Evolutionary conservation across 306 rosid genomes (phyloP).

Genomic region (Cucumis melo): DNA sequence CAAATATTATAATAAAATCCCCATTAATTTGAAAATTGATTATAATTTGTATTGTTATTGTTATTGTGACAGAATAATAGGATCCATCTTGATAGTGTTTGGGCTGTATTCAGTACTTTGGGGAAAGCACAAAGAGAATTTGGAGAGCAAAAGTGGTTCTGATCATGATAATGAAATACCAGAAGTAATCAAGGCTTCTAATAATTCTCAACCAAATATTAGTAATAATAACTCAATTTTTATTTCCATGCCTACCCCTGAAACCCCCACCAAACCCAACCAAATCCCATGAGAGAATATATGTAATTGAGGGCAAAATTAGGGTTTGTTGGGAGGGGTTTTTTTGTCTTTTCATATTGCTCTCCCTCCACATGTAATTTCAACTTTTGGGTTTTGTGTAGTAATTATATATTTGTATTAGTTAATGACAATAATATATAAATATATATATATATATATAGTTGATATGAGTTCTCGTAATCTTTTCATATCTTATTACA

Average conservation of each 20-base stretch:
- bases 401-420: not conserved
- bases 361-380: not conserved
- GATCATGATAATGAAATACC: constrained; percentile 30
- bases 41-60: not conserved
- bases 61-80: constrained; percentile 48
- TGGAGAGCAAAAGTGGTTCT: constrained; percentile 11
- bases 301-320: not conserved
- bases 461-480: not conserved
- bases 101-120: constrained; percentile 79
- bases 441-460: not conserved
- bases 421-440: not conserved
- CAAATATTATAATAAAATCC: not conserved
- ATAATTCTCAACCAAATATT: constrained; percentile 13
- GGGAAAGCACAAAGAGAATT: constrained; percentile 75
- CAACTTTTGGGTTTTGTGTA: not conserved
- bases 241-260: constrained; percentile 22
- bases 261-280: constrained; percentile 13
- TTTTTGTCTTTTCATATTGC: not conserved
- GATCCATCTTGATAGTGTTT: constrained; percentile 51
- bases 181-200: constrained; percentile 30
- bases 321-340: not conserved
- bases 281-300: not conserved
- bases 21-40: not conserved
- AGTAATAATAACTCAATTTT: constrained; percentile 10
- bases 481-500: too few relatives aligned